Evolutionary conservation across 331 rosid genomes (phyloP).

Genomic region (Stylosanthes scabra): DNA sequence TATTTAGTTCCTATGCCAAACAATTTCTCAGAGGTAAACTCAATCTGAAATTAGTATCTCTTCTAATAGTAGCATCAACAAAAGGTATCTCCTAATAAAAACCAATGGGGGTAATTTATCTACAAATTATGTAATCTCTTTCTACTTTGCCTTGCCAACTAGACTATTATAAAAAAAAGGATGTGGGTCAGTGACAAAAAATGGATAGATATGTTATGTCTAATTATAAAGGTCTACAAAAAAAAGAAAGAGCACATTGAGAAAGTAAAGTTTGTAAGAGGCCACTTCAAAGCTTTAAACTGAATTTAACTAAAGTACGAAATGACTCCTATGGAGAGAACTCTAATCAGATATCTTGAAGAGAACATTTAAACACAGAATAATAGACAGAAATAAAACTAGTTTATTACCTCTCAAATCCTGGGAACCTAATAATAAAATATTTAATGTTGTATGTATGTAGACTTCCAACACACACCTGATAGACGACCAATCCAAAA

Average conservation of each 20-base stretch:
- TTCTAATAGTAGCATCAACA: not conserved
- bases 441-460: conserved; percentile 19
- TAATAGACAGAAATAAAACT: conserved; percentile 21
- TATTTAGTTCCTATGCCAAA: not conserved
- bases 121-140: conserved; percentile 11
- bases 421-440: conserved; percentile 40
- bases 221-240: conserved; percentile 29
- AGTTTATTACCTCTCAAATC: conserved; percentile 44
- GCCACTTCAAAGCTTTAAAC: conserved; percentile 16
- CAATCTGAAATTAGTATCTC: conserved; percentile 7
- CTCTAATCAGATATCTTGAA: conserved; percentile 25
- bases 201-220: conserved; percentile 8
- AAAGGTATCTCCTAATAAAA: not conserved
- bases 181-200: conserved; percentile 16
- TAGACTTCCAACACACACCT: conserved; percentile 36
- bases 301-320: conserved; percentile 8
- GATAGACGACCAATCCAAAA: conserved; percentile 46
- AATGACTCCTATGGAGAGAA: conserved; percentile 3
- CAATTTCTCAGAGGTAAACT: conserved; percentile 9
- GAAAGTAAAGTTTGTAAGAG: not conserved
- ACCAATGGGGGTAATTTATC: conserved; percentile 24
- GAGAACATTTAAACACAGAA: not conserved
- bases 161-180: conserved; percentile 3
- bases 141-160: conserved; percentile 16
- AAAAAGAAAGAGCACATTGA: not conserved